A percentile compares a stretch with the other conserved stretches of the same genome.
Conservation (phyloP, 2,329 filamentous ascomycete species). For the Aspergillus fructus region DNA sequence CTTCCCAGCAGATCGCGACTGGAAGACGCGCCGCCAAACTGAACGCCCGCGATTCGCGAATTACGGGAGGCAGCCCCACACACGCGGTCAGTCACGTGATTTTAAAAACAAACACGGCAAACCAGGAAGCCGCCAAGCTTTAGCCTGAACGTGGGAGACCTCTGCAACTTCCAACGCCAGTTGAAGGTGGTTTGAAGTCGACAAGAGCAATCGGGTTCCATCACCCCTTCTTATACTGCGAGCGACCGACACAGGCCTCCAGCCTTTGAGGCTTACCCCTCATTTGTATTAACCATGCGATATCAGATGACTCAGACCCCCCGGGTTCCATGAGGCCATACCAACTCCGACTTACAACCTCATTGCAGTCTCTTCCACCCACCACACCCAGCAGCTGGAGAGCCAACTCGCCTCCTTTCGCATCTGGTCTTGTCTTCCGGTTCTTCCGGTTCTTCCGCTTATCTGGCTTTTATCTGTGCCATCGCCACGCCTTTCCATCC, state of each 20-base stretch:
- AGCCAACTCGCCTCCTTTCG: not conserved
- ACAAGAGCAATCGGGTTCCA: not conserved
- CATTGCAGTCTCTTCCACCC: not conserved
- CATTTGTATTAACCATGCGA: not conserved
- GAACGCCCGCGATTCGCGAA: constrained; percentile 33
- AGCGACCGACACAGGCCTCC: not conserved
- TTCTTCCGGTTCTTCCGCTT: not conserved
- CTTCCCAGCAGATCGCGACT: constrained; percentile 29
- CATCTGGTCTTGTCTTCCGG: not conserved
- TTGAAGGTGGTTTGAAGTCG: constrained; percentile 4
- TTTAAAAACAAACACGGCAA: constrained; percentile 26
- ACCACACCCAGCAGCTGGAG: not conserved
- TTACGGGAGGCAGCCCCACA: not conserved
- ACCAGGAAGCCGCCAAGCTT: constrained; percentile 21
- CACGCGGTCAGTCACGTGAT: too few relatives aligned
- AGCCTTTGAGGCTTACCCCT: not conserved
- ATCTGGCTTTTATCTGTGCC: not conserved
- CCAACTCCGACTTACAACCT: not conserved
- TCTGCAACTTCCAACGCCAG: not conserved
- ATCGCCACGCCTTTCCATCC: not conserved
- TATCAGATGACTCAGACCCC: constrained; percentile 6
- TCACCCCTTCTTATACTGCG: constrained; percentile 3
- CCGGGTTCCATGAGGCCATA: not conserved
- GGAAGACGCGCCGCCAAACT: constrained; percentile 40
- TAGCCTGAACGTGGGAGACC: not conserved